phyloP scores from a whole-genome alignment of 2,329 filamentous ascomycete genomes.

The Colletotrichum ledebouriae region DNA sequence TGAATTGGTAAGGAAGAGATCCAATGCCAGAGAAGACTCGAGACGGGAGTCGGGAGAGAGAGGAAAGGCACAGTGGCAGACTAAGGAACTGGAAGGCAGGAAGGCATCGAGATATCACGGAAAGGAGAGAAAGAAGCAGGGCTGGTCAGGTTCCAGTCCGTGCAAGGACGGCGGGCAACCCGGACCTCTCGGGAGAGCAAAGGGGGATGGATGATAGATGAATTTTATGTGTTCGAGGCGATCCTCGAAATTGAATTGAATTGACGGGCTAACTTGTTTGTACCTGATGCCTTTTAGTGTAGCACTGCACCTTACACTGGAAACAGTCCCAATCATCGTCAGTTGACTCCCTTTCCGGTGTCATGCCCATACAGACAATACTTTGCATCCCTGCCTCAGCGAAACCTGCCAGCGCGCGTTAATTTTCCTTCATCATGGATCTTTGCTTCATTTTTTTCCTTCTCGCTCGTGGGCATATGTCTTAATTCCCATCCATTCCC shows the following conservation, averaged over 20 bases:
- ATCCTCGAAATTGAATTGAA: slow-evolving; percentile 23
- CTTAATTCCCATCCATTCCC: slow-evolving; percentile 27
- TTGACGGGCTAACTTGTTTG: slow-evolving; percentile 13
- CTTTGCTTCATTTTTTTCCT: slow-evolving; percentile 24
- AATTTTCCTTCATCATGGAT: slow-evolving; percentile 40
- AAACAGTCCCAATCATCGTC: slow-evolving; percentile 20
- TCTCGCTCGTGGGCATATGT: slow-evolving; percentile 30
- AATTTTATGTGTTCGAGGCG: slow-evolving; percentile 14
- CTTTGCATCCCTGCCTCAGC: not conserved
- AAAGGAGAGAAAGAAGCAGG: not conserved
- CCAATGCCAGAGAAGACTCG: not conserved
- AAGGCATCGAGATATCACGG: too few relatives aligned
- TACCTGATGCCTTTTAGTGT: not conserved
- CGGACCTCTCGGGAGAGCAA: slow-evolving; percentile 41
- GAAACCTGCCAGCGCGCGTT: too few relatives aligned
- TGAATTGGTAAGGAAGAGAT: slow-evolving; percentile 12
- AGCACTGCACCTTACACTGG: too few relatives aligned
- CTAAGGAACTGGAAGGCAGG: too few relatives aligned
- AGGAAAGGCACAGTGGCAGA: too few relatives aligned
- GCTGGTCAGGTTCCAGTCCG: slow-evolving; percentile 23
- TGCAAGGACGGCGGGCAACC: slow-evolving; percentile 33
- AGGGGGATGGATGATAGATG: slow-evolving; percentile 1
- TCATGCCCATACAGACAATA: not conserved
- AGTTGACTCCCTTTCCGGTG: not conserved
- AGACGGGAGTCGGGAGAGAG: not conserved